Conservation (phyloP, 1,139 yeast species). For the Yamadazyma membranifaciens region DNA sequence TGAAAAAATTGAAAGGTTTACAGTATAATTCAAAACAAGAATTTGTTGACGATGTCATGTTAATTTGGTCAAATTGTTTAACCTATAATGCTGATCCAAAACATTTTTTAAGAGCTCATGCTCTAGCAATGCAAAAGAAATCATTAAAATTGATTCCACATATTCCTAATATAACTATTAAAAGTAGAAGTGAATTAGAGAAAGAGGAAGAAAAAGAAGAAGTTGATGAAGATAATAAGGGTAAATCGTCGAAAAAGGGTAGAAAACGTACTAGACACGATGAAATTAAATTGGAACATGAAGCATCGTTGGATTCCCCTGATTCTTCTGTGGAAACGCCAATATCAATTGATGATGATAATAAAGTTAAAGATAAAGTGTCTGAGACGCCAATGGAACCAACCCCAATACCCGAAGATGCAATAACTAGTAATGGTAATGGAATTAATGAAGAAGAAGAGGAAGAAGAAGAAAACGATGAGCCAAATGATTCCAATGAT, state of each 20-base stretch:
- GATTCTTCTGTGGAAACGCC: constrained; percentile 14
- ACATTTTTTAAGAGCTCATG: constrained; percentile 88
- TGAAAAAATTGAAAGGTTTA: constrained; percentile 80
- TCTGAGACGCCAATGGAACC: constrained; percentile 12
- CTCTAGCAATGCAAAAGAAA: constrained; percentile 93
- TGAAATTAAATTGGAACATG: constrained; percentile 30
- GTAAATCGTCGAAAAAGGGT: constrained; percentile 42
- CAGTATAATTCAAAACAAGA: constrained; percentile 83
- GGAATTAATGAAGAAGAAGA: constrained; percentile 22
- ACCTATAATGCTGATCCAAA: constrained; percentile 94
- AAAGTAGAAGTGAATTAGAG: constrained; percentile 84
- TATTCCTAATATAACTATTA: constrained; percentile 82
- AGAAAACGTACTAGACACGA: constrained; percentile 42
- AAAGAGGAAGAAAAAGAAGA: constrained; percentile 56
- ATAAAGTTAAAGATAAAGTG: constrained; percentile 10
- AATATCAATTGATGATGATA: constrained; percentile 9
- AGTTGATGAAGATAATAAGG: constrained; percentile 34
- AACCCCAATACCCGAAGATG: constrained; percentile 9
- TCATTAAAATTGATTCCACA: constrained; percentile 72
- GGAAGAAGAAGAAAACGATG: constrained; percentile 24
- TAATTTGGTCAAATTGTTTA: constrained; percentile 94
- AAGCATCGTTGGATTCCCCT: constrained; percentile 17
- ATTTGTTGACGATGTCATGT: constrained; percentile 89
- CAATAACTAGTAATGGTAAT: background rate
- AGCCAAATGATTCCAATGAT: constrained; percentile 23